These are phyloP conservation scores for Cladophialophora immunda DNA, from an alignment of 2,329 filamentous ascomycete genomes.

Conservation along the genomic window DNA sequence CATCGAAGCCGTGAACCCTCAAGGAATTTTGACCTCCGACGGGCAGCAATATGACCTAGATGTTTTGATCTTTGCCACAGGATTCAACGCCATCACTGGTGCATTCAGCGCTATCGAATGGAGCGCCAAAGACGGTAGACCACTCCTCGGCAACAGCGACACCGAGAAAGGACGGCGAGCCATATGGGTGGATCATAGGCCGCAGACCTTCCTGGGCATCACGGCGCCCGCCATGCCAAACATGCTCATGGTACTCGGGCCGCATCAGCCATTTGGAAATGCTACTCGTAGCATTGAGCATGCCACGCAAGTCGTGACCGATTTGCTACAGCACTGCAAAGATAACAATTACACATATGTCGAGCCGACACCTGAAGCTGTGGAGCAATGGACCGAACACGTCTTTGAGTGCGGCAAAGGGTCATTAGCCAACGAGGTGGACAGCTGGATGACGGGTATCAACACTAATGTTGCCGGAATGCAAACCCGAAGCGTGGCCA, in stretches of 20 bases:
- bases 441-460: constrained; percentile 65
- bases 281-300: constrained; percentile 44
- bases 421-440: constrained; percentile 48
- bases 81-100: too few species aligned
- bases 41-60: neutral
- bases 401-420: constrained; percentile 58
- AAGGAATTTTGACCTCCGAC: constrained; percentile 40
- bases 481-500: constrained; percentile 55
- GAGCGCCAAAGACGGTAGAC: constrained; percentile 47
- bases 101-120: constrained; percentile 51
- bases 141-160: constrained; percentile 46
- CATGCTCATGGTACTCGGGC: constrained; percentile 62
- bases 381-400: constrained; percentile 58
- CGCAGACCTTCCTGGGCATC: constrained; percentile 30
- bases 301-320: constrained; percentile 49
- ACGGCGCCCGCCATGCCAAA: constrained; percentile 55
- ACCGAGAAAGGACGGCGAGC: constrained; percentile 49
- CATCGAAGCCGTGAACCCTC: too few species aligned
- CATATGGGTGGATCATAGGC: neutral
- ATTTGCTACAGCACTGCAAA: constrained; percentile 42
- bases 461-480: constrained; percentile 61
- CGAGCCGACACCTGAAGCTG: constrained; percentile 53
- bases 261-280: constrained; percentile 54
- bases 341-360: constrained; percentile 35
- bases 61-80: constrained; percentile 48